phyloP scores from a whole-genome alignment of 805 yeast species.

The Teunomyces stri region DNA sequence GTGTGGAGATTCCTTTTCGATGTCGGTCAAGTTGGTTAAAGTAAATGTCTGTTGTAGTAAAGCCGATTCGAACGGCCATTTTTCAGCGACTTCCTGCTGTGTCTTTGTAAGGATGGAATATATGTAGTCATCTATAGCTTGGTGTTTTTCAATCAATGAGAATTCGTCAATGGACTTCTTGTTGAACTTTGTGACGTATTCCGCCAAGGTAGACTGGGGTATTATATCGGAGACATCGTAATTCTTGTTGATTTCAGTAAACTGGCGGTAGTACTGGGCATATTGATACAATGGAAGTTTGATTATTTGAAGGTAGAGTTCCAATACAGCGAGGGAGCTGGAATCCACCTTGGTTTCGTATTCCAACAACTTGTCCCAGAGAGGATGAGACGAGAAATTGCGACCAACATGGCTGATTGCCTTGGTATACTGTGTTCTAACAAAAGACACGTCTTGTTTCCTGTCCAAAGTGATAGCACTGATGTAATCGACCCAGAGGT shows the following conservation, averaged over 20 bases:
- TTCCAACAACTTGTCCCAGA: constrained; percentile 79
- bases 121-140: constrained; percentile 44
- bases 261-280: constrained; percentile 64
- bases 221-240: constrained; percentile 30
- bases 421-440: constrained; percentile 44
- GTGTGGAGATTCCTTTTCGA: constrained; percentile 41
- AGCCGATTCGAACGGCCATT: constrained; percentile 73
- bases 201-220: constrained; percentile 13
- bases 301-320: constrained; percentile 45
- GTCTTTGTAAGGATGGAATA: constrained; percentile 43
- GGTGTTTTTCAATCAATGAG: constrained; percentile 38
- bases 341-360: constrained; percentile 45
- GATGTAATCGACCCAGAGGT: constrained; percentile 67
- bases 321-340: constrained; percentile 34
- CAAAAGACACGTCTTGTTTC: constrained; percentile 27
- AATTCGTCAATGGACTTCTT: constrained; percentile 22
- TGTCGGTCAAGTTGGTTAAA: constrained; percentile 16
- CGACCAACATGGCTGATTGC: constrained; percentile 57
- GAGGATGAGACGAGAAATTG: constrained; percentile 71
- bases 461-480: constrained; percentile 38
- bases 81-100: constrained; percentile 50
- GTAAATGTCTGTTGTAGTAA: constrained; percentile 60
- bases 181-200: constrained; percentile 21
- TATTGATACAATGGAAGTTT: constrained; percentile 81
- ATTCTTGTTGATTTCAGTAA: constrained; percentile 37